These are phyloP conservation scores for Ogataea hybrid DNA, from an alignment of 1,139 yeast genomes.

Conservation along the genomic window DNA sequence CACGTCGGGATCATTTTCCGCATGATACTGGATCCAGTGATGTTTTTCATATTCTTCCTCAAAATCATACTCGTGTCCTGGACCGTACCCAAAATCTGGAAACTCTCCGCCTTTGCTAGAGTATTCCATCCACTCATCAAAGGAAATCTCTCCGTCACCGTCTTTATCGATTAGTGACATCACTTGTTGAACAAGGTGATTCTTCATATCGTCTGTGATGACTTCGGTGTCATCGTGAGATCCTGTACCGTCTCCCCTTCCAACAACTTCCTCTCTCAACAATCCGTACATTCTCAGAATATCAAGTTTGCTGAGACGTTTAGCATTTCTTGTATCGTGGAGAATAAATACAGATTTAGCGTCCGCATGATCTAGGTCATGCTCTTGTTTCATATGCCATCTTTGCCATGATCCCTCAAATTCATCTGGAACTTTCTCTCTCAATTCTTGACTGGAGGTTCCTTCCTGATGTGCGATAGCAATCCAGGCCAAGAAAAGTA, in stretches of 20 bases:
- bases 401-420: slow-evolving; percentile 55
- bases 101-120: slow-evolving; percentile 62
- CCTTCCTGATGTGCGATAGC: slow-evolving; percentile 12
- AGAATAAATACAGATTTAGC: slow-evolving; percentile 75
- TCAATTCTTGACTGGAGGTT: slow-evolving; percentile 20
- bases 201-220: slow-evolving; percentile 52
- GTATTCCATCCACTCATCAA: slow-evolving; percentile 73
- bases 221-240: slow-evolving; percentile 60
- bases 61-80: slow-evolving; percentile 96
- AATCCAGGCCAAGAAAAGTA: not conserved
- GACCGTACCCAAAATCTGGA: slow-evolving; percentile 93
- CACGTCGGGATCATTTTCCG: slow-evolving; percentile 79
- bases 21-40: slow-evolving; percentile 89
- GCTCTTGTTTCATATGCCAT: slow-evolving; percentile 93
- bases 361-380: slow-evolving; percentile 70
- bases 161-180: slow-evolving; percentile 62
- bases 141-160: slow-evolving; percentile 60
- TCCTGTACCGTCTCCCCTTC: slow-evolving; percentile 92
- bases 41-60: slow-evolving; percentile 93
- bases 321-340: slow-evolving; percentile 65
- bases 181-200: slow-evolving; percentile 55
- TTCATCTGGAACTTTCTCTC: slow-evolving; percentile 27
- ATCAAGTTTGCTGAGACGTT: slow-evolving; percentile 58
- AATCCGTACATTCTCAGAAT: slow-evolving; percentile 81
- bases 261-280: slow-evolving; percentile 67